Evolutionary conservation across 805 yeast genomes (phyloP), one percentile per base, ranked within the genome.

Genomic region (Kodamaea hsintzibuensis): DNA sequence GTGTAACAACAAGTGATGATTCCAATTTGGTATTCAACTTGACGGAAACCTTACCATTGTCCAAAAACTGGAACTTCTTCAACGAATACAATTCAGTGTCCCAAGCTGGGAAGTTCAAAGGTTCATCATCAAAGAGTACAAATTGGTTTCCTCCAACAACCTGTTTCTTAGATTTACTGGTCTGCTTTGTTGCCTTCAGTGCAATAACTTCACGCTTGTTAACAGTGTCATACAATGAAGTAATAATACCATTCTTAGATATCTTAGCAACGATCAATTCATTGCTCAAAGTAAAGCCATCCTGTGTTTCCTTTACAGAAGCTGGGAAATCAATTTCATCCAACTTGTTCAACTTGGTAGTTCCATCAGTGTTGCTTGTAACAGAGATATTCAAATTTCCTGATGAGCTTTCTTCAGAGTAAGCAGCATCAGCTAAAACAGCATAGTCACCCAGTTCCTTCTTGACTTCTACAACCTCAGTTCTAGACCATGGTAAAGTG

Each of bases 41-140:
- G 10, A 78, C 68, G 39, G 72, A 66, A 6, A 79, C 71, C 19
- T 77, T 74, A n/a, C 77, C 78, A 12, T 60, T 60, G 7, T 58
- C 54, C 51, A 76, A 61, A 58, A 84, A 82, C 52, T 74, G 74
- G 65, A 80, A 83, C 64, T 87, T 91, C 62, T 87, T 90, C 54
- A 90, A 80, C 0, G 97, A 89, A 66, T 83, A 95, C 55, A 91
- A 78, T 67, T 93, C 99, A 0, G 98, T 93, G 67, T 93, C 99
- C 99, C 99, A 93, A 1, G 98, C 98, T 45, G 91, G 97, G 85
- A 85, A 93, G 53, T 81, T 86, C 63, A 90, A 76, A 8, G 99
- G 99, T 57, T 90, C 88, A 67, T 95, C 99, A 59, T 92, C 92
- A 63, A 88, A 88, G 54, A 95, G 65, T 1, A 91, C 84, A 58